phyloP scores from a whole-genome alignment of 129 eudicot genomes.

The Flaveria robusta region DNA sequence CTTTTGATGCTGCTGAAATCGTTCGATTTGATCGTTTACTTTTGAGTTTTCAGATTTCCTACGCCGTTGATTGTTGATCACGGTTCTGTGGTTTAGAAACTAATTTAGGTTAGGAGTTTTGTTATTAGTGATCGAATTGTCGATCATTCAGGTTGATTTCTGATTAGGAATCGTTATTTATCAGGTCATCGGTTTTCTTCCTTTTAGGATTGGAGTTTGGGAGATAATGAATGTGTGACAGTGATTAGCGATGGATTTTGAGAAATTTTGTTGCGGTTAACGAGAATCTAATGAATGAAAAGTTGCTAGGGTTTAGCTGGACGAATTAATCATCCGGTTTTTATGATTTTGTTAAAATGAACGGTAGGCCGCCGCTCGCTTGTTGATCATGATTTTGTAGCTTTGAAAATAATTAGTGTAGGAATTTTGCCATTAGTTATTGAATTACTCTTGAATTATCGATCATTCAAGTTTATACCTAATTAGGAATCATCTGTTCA shows the following conservation, averaged over 20 bases:
- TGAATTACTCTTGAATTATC: background rate
- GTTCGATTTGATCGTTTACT: constrained; percentile 18
- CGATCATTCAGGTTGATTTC: constrained; percentile 15
- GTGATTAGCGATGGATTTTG: background rate
- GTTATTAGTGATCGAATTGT: background rate
- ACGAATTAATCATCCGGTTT: background rate
- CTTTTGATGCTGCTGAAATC: background rate
- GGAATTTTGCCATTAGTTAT: constrained; percentile 4
- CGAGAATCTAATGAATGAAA: constrained; percentile 2
- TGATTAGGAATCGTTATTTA: constrained; percentile 9
- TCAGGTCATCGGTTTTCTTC: background rate
- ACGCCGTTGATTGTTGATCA: constrained; percentile 7
- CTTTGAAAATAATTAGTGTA: background rate
- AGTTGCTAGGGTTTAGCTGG: background rate
- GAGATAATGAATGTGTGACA: background rate
- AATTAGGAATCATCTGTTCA: constrained; percentile 3
- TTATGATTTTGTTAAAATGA: background rate
- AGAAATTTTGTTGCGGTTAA: background rate
- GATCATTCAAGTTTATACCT: constrained; percentile 16
- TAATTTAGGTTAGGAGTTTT: background rate
- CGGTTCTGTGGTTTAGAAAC: background rate
- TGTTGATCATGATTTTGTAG: constrained; percentile 20
- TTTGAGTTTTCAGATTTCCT: background rate
- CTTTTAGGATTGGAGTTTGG: constrained; percentile 2
- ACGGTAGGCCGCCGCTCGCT: background rate